These are phyloP conservation scores for Dioszegia hungarica DNA, from an alignment of 768 basidiomycete genomes.

Conservation along the genomic window DNA sequence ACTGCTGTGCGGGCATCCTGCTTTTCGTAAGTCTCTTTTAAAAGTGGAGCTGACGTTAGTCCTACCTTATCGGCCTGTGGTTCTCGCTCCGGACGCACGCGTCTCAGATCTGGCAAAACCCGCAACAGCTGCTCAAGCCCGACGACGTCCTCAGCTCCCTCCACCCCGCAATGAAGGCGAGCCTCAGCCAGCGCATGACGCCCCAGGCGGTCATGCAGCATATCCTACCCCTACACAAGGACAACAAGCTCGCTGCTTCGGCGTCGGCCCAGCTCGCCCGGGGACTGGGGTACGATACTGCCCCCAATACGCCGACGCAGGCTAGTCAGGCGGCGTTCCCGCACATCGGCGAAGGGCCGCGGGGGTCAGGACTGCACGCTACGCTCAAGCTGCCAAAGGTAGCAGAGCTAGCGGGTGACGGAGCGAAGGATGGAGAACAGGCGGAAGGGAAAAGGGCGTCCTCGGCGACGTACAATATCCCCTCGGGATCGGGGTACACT, in stretches of 20 bases:
- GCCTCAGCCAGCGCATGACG: constrained; percentile 46
- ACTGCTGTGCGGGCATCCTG: constrained; percentile 84
- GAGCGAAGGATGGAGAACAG: neutral
- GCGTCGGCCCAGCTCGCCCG: neutral
- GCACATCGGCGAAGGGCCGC: neutral
- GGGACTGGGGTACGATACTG: neutral
- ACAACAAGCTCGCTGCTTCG: constrained; percentile 1
- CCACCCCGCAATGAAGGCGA: constrained; percentile 45
- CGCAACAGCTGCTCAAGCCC: constrained; percentile 54
- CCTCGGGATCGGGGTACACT: constrained; percentile 30
- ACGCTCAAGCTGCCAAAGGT: constrained; percentile 6
- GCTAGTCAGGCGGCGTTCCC: neutral
- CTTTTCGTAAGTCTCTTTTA: constrained; percentile 64
- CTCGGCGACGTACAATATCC: constrained; percentile 2
- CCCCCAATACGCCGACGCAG: neutral
- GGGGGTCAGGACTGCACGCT: neutral
- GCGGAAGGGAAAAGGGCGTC: neutral
- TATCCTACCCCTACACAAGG: constrained; percentile 39
- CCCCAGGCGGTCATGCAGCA: constrained; percentile 48
- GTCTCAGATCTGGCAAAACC: constrained; percentile 98
- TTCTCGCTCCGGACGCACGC: constrained; percentile 98
- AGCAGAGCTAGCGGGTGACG: neutral
- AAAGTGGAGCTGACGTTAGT: constrained; percentile 54
- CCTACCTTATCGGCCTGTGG: constrained; percentile 95
- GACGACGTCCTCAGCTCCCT: constrained; percentile 40